These are phyloP conservation scores for Kandelia obovata DNA, from an alignment of 345 rosid species.

Conservation along the genomic window DNA sequence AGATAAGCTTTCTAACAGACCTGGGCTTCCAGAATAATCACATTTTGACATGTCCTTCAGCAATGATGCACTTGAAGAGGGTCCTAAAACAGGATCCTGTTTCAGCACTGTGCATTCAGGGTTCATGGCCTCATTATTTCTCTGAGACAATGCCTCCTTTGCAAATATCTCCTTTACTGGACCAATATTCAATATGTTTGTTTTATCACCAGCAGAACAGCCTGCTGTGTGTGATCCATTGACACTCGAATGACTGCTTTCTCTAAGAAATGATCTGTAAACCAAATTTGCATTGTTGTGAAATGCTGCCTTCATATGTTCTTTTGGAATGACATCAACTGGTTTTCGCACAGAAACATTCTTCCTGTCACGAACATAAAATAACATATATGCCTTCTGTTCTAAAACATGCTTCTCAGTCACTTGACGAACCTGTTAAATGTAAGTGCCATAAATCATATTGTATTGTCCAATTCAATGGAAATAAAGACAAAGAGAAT, in stretches of 20 bases:
- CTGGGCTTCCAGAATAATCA: conserved; percentile 1
- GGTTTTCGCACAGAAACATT: conserved; percentile 42
- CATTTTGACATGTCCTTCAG: conserved; percentile 17
- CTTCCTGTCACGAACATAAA: conserved; percentile 87
- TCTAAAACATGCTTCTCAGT: conserved; percentile 67
- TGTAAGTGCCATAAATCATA: conserved; percentile 8
- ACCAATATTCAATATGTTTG: not conserved
- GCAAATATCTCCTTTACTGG: conserved; percentile 24
- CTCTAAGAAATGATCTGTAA: conserved; percentile 32
- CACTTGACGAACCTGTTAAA: conserved; percentile 73
- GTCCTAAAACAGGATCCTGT: conserved; percentile 15
- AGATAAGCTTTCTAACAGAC: conserved; percentile 18
- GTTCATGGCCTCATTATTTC: conserved; percentile 9
- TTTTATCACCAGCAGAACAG: conserved; percentile 22
- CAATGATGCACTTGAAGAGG: conserved; percentile 17
- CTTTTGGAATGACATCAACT: conserved; percentile 37
- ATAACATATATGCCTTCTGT: conserved; percentile 96
- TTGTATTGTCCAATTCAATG: not conserved
- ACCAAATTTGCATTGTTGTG: conserved; percentile 29
- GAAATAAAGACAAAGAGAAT: not conserved
- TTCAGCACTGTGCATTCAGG: conserved; percentile 26
- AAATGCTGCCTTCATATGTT: conserved; percentile 34
- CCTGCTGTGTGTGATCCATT: conserved; percentile 14
- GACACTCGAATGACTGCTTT: conserved; percentile 28
- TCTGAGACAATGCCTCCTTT: conserved; percentile 31